These are phyloP conservation scores for Ramalina peruviana DNA, from an alignment of 495 filamentous ascomycete genomes.

Conservation along the genomic window DNA sequence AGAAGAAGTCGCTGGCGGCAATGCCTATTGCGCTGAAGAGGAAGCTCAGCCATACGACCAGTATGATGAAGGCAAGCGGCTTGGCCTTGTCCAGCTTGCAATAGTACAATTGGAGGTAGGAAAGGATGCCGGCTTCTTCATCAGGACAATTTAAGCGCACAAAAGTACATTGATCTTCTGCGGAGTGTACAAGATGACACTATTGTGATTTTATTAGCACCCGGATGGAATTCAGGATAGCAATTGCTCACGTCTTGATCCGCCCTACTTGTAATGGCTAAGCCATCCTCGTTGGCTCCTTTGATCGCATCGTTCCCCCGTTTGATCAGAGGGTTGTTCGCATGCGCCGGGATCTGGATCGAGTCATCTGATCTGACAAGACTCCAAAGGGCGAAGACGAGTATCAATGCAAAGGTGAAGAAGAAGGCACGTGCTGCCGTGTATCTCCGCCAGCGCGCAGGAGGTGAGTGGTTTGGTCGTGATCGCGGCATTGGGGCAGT, in stretches of 20 bases:
- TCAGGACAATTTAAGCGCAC: constrained; percentile 68
- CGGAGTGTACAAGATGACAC: constrained; percentile 70
- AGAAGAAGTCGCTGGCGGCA: constrained; percentile 95
- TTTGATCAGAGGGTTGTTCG: not conserved
- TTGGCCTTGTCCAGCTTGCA: constrained; percentile 59
- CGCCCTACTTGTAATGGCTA: not conserved
- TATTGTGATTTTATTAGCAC: constrained; percentile 26
- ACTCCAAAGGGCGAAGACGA: constrained; percentile 17
- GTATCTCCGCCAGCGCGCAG: constrained; percentile 9
- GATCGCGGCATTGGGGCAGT: not conserved
- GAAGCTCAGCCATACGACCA: constrained; percentile 73
- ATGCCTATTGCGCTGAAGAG: constrained; percentile 98
- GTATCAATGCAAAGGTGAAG: constrained; percentile 21
- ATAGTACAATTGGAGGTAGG: constrained; percentile 87
- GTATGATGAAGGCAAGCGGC: constrained; percentile 59
- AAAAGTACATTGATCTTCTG: constrained; percentile 74
- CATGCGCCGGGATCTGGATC: not conserved
- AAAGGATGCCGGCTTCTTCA: constrained; percentile 78
- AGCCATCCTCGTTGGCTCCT: not conserved
- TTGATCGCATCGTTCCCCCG: not conserved
- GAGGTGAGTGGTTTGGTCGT: not conserved
- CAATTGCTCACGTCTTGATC: not conserved
- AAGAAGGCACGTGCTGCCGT: constrained; percentile 25
- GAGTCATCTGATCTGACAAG: constrained; percentile 4
- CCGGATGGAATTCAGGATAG: no score